Evolutionary conservation across 2,329 filamentous ascomycete species (phyloP).

Genomic region (Chalaropsis ovoidea): DNA sequence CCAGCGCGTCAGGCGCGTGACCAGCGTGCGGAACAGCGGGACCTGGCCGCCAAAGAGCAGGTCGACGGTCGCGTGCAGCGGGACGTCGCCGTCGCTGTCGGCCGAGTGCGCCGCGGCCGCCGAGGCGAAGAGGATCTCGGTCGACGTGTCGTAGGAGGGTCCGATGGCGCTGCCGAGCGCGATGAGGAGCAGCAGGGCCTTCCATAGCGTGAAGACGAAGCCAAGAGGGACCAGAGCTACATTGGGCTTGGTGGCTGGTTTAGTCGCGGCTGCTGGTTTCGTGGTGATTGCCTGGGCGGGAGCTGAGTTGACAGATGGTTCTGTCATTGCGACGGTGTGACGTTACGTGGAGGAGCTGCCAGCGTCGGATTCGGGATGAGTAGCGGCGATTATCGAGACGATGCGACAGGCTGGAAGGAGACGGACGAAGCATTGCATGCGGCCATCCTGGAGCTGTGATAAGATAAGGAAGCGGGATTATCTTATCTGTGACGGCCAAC

Average conservation of each 20-base stretch:
- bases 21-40: slow-evolving; percentile 31
- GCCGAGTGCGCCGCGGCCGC: slow-evolving; percentile 35
- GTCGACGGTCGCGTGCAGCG: slow-evolving; percentile 28
- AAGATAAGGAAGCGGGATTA: neutral
- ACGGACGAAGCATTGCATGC: neutral
- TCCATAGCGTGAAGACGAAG: slow-evolving; percentile 53
- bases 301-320: neutral
- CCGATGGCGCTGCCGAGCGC: slow-evolving; percentile 41
- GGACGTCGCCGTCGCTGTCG: slow-evolving; percentile 21
- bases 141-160: slow-evolving; percentile 71
- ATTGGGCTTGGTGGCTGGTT: neutral
- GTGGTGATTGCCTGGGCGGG: neutral
- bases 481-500: neutral
- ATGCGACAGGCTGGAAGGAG: no score
- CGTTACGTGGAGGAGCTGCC: neutral
- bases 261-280: neutral
- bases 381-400: no score
- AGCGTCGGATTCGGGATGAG: slow-evolving; percentile 8
- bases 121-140: slow-evolving; percentile 36
- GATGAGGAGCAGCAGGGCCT: slow-evolving; percentile 53
- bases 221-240: slow-evolving; percentile 28
- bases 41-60: slow-evolving; percentile 9
- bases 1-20: slow-evolving; percentile 60
- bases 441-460: neutral
- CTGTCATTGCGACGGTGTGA: neutral